Base-by-base conservation (phyloP, 176 grass and related monocot species). In the Oryza nivara region DNA sequence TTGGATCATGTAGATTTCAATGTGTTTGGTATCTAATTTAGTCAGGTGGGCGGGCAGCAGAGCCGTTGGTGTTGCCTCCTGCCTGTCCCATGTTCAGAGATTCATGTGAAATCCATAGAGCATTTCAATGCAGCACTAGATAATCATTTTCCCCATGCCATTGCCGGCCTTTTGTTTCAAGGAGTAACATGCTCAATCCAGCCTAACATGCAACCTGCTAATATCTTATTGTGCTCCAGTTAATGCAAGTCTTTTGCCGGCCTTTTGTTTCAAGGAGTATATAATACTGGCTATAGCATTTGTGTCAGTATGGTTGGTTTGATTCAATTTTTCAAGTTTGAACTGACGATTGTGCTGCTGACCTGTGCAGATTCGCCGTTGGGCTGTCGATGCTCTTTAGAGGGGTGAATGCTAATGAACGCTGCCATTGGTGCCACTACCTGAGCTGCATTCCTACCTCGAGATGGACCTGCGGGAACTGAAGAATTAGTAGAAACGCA, bases 401-500 rank as follows among this genome's bases (percentile, higher is more conserved):
- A 52, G 89, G 96, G 43, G 96, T 82, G 82, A 98, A 98, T 70
- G 96, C 79, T 3, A 93, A 98, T 51, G 87, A 98, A 10, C 96
- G 65, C 79, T 98, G 95, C 81, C 74, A 73, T 32, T 98, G 95
- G 95, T 98, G 95, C 81, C 95, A 89, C 85, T 93, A 95, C 77
- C 88, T 98, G 79, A 98, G 89, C 88, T 95, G 96, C 75, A 83
- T 98, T n/a, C 96, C 92, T 11, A 95, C 92, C 22, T 88, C 92
- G 14, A 85, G 86, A 78, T 98, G 96, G 96, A 95, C 63, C 58
- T 98, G 96, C 19, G 73, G 72, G 74, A 93, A 93, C 22, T 98
- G 78, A 94, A 72, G 44, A 65, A 5, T 7, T 26, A 11, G 28
- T 8, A 12, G 16, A 6, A 45, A 51, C 72, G 35, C 11, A 26